Evolutionary conservation across 2,329 filamentous ascomycete species (phyloP).

Genomic region (Colletotrichum limetticola): DNA sequence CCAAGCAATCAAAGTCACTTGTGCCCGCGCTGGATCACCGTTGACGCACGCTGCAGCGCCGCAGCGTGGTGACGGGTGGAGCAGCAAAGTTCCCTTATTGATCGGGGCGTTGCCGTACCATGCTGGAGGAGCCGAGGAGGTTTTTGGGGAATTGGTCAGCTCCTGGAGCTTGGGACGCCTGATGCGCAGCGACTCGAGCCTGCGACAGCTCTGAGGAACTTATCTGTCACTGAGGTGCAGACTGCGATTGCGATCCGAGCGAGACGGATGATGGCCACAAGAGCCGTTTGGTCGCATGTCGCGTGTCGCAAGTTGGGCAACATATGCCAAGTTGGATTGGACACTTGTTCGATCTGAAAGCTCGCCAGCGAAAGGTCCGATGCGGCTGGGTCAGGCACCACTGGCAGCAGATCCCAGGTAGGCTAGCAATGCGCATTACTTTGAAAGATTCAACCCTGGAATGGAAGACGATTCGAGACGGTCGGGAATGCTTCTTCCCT

Average conservation of each 20-base stretch:
- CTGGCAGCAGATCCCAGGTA: slow-evolving; percentile 15
- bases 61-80: slow-evolving; percentile 10
- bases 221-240: slow-evolving; percentile 27
- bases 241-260: slow-evolving; percentile 24
- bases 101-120: slow-evolving; percentile 6
- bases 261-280: background rate
- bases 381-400: slow-evolving; percentile 17
- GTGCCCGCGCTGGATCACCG: slow-evolving; percentile 1
- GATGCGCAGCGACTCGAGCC: slow-evolving; percentile 13
- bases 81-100: slow-evolving; percentile 17
- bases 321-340: background rate
- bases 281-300: slow-evolving; percentile 12
- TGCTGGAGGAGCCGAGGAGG: background rate
- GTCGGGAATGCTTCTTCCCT: slow-evolving; percentile 32
- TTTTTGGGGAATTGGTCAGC: background rate
- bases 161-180: slow-evolving; percentile 31
- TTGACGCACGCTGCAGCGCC: slow-evolving; percentile 4
- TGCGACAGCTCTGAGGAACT: background rate
- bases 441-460: slow-evolving; percentile 30
- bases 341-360: background rate
- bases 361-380: slow-evolving; percentile 11
- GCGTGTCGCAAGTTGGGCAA: slow-evolving; percentile 18
- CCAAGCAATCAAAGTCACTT: slow-evolving; percentile 10
- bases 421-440: slow-evolving; percentile 29
- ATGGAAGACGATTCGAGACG: slow-evolving; percentile 31